phyloP scores from a whole-genome alignment of 1,284 basidiomycete species.

The Ceratobasidium sp. region DNA sequence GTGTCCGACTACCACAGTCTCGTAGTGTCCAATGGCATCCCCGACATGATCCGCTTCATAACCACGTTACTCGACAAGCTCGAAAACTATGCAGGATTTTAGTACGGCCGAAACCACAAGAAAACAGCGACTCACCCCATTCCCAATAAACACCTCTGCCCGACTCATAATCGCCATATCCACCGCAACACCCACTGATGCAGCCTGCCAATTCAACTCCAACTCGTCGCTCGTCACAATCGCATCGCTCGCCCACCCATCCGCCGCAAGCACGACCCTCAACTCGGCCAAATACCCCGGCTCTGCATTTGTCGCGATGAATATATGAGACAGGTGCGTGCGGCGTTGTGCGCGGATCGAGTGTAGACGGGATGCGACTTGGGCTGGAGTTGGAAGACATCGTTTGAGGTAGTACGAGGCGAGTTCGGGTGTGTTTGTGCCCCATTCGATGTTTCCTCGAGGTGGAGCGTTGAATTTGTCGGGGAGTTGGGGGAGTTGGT shows the following conservation, averaged over 20 bases:
- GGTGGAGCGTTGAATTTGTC: conserved; percentile 57
- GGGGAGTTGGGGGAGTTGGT: conserved; percentile 60
- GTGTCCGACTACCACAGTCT: conserved; percentile 46
- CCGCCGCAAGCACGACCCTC: conserved; percentile 57
- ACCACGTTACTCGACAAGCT: conserved; percentile 50
- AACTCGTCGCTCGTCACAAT: conserved; percentile 65
- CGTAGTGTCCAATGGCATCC: conserved; percentile 41
- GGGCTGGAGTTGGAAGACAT: conserved; percentile 64
- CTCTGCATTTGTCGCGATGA: conserved; percentile 70
- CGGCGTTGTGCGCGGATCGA: conserved; percentile 55
- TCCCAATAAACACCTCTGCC: conserved; percentile 67
- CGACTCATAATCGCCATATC: conserved; percentile 67
- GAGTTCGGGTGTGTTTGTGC: conserved; percentile 51
- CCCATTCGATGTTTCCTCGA: conserved; percentile 51
- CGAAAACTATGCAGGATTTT: conserved; percentile 46
- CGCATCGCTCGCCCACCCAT: conserved; percentile 55
- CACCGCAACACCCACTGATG: conserved; percentile 63
- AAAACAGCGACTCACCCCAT: conserved; percentile 61
- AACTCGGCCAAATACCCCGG: conserved; percentile 60
- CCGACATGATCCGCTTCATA: conserved; percentile 45
- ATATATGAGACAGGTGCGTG: conserved; percentile 58
- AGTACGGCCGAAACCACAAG: conserved; percentile 8
- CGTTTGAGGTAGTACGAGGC: conserved; percentile 58
- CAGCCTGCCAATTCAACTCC: conserved; percentile 61
- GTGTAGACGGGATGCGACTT: conserved; percentile 62